Base-by-base conservation (phyloP, 192 early-diverging fungal genomes). In the Coemansia sp. region DNA sequence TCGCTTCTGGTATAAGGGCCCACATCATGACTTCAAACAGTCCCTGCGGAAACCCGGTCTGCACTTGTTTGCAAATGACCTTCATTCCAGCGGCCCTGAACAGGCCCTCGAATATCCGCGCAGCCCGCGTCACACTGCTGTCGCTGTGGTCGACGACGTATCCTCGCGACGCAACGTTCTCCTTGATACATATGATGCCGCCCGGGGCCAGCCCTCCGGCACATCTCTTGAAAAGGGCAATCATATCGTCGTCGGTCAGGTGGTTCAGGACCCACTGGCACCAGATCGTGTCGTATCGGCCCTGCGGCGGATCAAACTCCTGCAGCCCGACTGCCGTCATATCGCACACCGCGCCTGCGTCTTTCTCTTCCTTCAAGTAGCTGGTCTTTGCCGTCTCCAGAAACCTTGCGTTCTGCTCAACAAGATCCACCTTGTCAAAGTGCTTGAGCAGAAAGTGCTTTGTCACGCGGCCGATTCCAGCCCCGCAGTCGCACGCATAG, bases 211-310 rank as follows among this genome's bases (percentile, higher is more conserved):
- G 74, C 0, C 89, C 90, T 5, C 67, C 61, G 13, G 86, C 88
- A 67, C 93, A 95, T 29, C 92, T 67, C 61, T 84, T 60, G 49
- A 99, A 93, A 70, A 96, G 97, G 0, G 82, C 77, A 6, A 93
- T 79, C 41, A 99, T 71, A 69, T 99, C 91, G 20, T 90, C 89
- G 67, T 98, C 92, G 3, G 89, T 96, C 63, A 98, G 83, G 77
- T 98, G 95, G 23, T 91, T 89, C 23, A 99, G 76, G 2, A 97
- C 95, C 96, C 96, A 98, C 77, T 98, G 96, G 70, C 90, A 94
- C 96, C 96, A 99, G 36, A 99, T 93, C n/a, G 94, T 76, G 63
- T 96, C 93, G 77, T 97, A 99, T 19, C 87, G 81, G 1, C 74
- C 81, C 20, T 80, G 62, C 33, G 86, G 82, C 0, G 91, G 90